Evolutionary conservation across 1,284 basidiomycete species (phyloP), one percentile per base, ranked within the genome.

Genomic region (Papiliotrema terrestris): DNA sequence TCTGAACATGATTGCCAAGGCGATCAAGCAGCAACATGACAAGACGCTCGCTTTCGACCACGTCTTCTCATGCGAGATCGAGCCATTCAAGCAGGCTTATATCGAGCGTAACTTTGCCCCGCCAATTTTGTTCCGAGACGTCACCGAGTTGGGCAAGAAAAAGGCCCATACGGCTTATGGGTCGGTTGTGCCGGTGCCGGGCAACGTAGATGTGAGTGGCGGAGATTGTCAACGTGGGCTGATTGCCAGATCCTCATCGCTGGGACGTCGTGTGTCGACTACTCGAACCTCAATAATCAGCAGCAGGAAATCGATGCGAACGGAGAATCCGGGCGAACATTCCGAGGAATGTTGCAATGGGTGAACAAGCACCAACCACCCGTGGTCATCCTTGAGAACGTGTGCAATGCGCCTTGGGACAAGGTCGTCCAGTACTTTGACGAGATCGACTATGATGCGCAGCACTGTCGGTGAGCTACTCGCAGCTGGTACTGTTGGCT

Each of bases 1-100:
- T 9, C 80, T 97, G 38, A 86, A 89, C 42, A 80, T 96, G 63
- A 91, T 96, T 48, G 84, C 78, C 81, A 69, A 85, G 82, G 69
- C 86, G 2, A 84, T 95, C 57, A 76, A 84, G 47, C 83, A 85
- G n/a, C 84, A 87, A 58, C 84, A 85, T 64, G 83, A 79, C 2
- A 68, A 87, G 42, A 79, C 82, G 1, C 78, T 96, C 48, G 82
- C 86, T 36, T 80, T 93, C 58, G 86, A 95, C 66, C 94, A 97
- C 75, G 91, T 96, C 51, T 97, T 97, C 76, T 96, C 93, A 0
- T 96, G 93, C 76, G 93, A 97, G 77, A 96, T 97, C 60, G 94
- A 96, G 71, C 93, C 94, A 1, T 97, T 94, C 83, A 97, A 97
- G 76, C 93, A 97, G 74, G 93, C 93, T 0, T 97, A 97, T 74